These are phyloP conservation scores for Podospora anserina DNA, from an alignment of 495 filamentous ascomycete species.

Conservation along the genomic window DNA sequence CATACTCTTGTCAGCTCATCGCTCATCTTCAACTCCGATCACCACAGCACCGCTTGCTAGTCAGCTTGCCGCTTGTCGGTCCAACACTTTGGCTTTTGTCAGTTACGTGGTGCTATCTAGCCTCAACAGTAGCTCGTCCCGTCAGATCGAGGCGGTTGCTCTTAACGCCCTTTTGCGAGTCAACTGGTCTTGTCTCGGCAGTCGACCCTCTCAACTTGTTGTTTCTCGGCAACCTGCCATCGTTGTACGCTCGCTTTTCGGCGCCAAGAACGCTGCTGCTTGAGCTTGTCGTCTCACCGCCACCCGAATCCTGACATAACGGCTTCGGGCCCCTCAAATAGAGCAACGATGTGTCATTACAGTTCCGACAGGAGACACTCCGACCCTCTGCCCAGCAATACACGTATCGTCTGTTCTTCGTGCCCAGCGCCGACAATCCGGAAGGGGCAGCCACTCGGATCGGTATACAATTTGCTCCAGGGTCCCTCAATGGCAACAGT, in stretches of 20 bases:
- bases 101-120: background rate
- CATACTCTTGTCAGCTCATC: conserved; percentile 7
- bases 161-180: conserved; percentile 1
- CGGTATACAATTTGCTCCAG: background rate
- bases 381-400: background rate
- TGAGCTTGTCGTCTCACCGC: conserved; percentile 8
- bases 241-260: background rate
- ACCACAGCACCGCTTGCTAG: background rate
- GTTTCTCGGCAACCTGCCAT: background rate
- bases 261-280: background rate
- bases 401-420: background rate
- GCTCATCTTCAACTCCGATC: background rate
- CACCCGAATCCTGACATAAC: conserved; percentile 3
- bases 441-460: background rate
- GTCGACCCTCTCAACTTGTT: background rate
- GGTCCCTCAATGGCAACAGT: conserved; percentile 14
- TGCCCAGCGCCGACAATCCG: background rate
- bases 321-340: background rate
- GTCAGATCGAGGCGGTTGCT: background rate
- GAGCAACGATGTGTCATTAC: background rate
- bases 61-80: conserved; percentile 3
- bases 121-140: background rate
- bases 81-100: background rate
- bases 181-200: background rate
- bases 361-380: background rate